phyloP scores from a whole-genome alignment of 495 filamentous ascomycete genomes.

The Aspergillus diversus region DNA sequence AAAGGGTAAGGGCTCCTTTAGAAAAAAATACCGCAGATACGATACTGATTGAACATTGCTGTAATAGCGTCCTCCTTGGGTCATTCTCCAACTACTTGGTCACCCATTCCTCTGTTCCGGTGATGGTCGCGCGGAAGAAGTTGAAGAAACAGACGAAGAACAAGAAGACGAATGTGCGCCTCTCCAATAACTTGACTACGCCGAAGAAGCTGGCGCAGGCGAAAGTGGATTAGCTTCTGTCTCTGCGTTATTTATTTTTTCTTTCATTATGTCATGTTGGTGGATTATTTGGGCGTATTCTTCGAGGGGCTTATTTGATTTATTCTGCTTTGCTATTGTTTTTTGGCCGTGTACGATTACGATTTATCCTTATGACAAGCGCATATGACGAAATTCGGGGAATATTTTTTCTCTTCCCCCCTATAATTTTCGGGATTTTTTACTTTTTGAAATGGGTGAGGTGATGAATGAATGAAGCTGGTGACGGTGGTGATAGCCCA shows the following conservation, averaged over 20 bases:
- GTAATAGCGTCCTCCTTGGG: constrained; percentile 77
- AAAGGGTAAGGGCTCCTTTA: constrained; percentile 71
- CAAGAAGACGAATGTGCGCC: constrained; percentile 59
- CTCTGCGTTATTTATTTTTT: constrained; percentile 24
- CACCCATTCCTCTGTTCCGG: constrained; percentile 92
- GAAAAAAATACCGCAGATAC: not conserved
- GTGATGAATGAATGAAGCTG: too few species aligned
- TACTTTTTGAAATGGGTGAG: too few species aligned
- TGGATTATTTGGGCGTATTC: constrained; percentile 14
- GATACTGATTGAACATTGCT: constrained; percentile 19
- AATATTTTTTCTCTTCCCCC: too few species aligned
- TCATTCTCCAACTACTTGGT: constrained; percentile 98
- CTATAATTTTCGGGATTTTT: too few species aligned
- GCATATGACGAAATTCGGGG: not conserved
- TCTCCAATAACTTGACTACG: constrained; percentile 73
- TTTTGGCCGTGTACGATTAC: constrained; percentile 22
- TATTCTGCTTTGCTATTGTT: constrained; percentile 5
- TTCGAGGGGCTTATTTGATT: not conserved
- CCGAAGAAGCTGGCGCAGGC: constrained; percentile 65
- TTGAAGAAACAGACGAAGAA: constrained; percentile 70
- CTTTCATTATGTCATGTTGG: constrained; percentile 3
- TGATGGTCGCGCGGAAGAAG: constrained; percentile 87
- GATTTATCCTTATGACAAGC: constrained; percentile 14
- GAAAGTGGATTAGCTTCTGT: constrained; percentile 59
- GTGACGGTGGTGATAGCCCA: not conserved